Percentiles rank a stretch among this genome's conserved stretches.
These are phyloP conservation scores for Dissoconium aciculare DNA, from an alignment of 2,329 filamentous ascomycete species.

Conservation along the genomic window DNA sequence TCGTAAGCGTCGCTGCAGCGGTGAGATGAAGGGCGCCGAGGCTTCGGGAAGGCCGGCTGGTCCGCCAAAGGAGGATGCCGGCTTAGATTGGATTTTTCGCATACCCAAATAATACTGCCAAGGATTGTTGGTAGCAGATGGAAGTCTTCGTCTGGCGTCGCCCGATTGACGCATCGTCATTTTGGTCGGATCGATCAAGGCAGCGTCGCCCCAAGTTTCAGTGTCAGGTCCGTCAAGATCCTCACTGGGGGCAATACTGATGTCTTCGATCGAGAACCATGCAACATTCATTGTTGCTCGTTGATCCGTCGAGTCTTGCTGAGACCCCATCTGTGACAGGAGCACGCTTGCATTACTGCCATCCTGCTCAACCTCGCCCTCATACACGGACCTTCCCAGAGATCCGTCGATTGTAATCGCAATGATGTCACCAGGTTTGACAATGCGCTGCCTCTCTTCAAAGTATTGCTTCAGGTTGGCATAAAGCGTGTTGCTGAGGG, in stretches of 20 bases:
- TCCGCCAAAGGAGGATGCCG: slow-evolving; percentile 26
- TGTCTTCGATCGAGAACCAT: slow-evolving; percentile 83
- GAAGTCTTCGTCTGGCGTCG: slow-evolving; percentile 66
- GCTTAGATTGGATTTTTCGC: slow-evolving; percentile 49
- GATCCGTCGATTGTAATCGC: slow-evolving; percentile 79
- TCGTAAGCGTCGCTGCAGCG: slow-evolving; percentile 48
- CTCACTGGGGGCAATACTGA: slow-evolving; percentile 36
- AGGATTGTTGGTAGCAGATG: slow-evolving; percentile 56
- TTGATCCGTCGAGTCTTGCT: slow-evolving; percentile 40
- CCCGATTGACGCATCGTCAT: slow-evolving; percentile 88
- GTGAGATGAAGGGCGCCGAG: slow-evolving; percentile 30
- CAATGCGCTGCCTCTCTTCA: slow-evolving; percentile 62
- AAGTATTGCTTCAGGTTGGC: slow-evolving; percentile 81
- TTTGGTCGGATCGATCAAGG: slow-evolving; percentile 68
- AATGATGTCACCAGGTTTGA: slow-evolving; percentile 77
- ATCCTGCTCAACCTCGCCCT: slow-evolving; percentile 55
- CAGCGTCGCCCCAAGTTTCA: slow-evolving; percentile 71
- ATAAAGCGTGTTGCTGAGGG: slow-evolving; percentile 72
- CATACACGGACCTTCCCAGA: slow-evolving; percentile 67
- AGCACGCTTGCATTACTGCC: slow-evolving; percentile 39
- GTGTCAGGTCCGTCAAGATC: slow-evolving; percentile 44
- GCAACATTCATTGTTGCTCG: slow-evolving; percentile 41
- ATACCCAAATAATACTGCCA: slow-evolving; percentile 82
- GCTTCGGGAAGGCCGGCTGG: slow-evolving; percentile 20
- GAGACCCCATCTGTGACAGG: slow-evolving; percentile 13